These are phyloP conservation scores for Phytophthora litchii DNA, from an alignment of 352 stramenopile species.

Conservation along the genomic window DNA sequence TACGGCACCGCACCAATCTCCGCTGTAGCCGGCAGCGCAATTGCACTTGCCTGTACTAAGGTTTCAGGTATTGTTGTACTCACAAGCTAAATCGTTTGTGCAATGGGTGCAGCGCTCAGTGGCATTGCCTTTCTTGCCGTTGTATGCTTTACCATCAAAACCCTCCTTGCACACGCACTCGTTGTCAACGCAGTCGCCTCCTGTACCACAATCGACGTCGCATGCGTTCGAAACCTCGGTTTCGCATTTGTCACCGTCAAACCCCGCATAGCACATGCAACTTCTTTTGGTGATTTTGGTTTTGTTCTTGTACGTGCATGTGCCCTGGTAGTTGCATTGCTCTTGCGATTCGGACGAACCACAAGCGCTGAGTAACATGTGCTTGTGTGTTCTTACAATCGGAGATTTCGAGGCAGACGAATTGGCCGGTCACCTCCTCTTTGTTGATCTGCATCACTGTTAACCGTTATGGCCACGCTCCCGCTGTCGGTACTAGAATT, in stretches of 20 bases:
- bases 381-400: conserved; percentile 49
- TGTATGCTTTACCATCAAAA: conserved; percentile 41
- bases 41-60: conserved; percentile 42
- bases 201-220: conserved; percentile 53
- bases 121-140: conserved; percentile 43
- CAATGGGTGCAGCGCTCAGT: conserved; percentile 45
- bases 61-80: conserved; percentile 50
- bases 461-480: conserved; percentile 18
- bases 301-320: conserved; percentile 62
- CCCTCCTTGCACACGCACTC: conserved; percentile 47
- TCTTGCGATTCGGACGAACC: conserved; percentile 36
- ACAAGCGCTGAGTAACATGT: conserved; percentile 36
- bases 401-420: conserved; percentile 46
- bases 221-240: conserved; percentile 34
- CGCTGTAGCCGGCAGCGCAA: conserved; percentile 41
- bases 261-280: conserved; percentile 54
- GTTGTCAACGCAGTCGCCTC: conserved; percentile 47
- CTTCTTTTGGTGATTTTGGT: conserved; percentile 50
- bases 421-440: conserved; percentile 50
- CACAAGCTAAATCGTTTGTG: conserved; percentile 49
- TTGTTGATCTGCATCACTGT: conserved; percentile 31
- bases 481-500: conserved; percentile 9
- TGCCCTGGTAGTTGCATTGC: conserved; percentile 65
- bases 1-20: conserved; percentile 43
- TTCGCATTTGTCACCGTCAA: conserved; percentile 45